Conservation (phyloP, 108 stramenopile genomes). For the Nitzschia sp. region DNA sequence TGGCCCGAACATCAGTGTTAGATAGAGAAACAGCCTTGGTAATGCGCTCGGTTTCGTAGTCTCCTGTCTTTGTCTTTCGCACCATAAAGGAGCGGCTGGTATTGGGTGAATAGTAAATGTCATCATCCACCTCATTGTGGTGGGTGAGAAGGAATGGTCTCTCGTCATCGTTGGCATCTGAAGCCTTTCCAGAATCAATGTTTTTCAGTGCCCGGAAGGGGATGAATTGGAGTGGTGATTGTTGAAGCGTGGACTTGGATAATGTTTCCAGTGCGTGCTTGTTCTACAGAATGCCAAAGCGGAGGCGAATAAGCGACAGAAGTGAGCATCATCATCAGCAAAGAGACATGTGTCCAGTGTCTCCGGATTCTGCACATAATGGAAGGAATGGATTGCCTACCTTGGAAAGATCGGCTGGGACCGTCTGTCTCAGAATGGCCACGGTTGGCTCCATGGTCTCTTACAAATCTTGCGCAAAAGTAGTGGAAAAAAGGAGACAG, state of each 20-base stretch:
- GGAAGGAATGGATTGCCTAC: slow-evolving; percentile 9
- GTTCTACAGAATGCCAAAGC: slow-evolving; percentile 14
- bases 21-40: neutral
- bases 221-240: slow-evolving; percentile 6
- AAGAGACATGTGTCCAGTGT: neutral
- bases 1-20: slow-evolving; percentile 4
- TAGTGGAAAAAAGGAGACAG: too few relatives aligned
- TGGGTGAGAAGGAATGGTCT: slow-evolving; percentile 45
- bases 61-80: slow-evolving; percentile 1
- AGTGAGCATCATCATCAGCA: neutral
- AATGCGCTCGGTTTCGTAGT: neutral
- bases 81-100: slow-evolving; percentile 47
- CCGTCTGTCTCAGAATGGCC: slow-evolving; percentile 29
- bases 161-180: slow-evolving; percentile 17
- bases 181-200: neutral
- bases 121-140: slow-evolving; percentile 46
- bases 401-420: slow-evolving; percentile 39
- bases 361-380: too few relatives aligned
- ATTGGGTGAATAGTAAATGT: slow-evolving; percentile 58
- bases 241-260: slow-evolving; percentile 3
- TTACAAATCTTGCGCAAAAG: too few relatives aligned
- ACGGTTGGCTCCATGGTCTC: slow-evolving; percentile 22
- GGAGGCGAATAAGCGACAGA: neutral
- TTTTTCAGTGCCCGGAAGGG: slow-evolving; percentile 12
- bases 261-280: slow-evolving; percentile 18